phyloP scores from a whole-genome alignment of 768 basidiomycete species.

The Kwoniella newhampshirensis region DNA sequence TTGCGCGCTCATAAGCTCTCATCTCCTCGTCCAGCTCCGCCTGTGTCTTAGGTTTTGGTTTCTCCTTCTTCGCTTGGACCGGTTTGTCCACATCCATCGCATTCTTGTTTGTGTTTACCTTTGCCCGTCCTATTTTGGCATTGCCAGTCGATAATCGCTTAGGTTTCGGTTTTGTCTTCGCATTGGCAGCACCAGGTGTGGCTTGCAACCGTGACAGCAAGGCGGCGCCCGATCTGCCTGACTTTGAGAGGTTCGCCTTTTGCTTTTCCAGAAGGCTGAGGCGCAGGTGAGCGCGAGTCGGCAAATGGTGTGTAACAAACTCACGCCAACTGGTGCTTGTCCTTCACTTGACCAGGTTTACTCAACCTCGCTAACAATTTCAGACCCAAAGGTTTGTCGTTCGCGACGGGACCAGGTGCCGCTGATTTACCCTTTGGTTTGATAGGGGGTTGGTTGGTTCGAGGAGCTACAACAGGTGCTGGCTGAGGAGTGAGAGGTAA shows the following conservation, averaged over 20 bases:
- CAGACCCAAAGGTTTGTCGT: constrained; percentile 35
- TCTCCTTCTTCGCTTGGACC: constrained; percentile 16
- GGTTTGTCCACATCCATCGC: constrained; percentile 40
- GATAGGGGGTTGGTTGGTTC: constrained; percentile 4
- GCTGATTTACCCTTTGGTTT: constrained; percentile 1
- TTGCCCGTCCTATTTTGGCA: constrained; percentile 37
- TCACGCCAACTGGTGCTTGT: constrained; percentile 38
- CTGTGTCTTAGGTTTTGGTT: constrained; percentile 33
- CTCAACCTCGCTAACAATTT: constrained; percentile 32
- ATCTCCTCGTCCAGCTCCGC: constrained; percentile 49
- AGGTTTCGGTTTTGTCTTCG: constrained; percentile 23
- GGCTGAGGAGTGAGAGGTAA: constrained; percentile 15
- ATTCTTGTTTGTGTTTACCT: constrained; percentile 21
- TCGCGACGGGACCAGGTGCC: neutral
- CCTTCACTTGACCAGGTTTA: constrained; percentile 27
- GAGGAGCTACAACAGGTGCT: neutral
- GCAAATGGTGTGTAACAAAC: constrained; percentile 13
- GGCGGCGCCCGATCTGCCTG: constrained; percentile 17
- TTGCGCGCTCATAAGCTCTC: constrained; percentile 34
- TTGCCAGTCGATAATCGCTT: constrained; percentile 1
- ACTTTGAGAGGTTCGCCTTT: constrained; percentile 35
- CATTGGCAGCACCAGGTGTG: constrained; percentile 13
- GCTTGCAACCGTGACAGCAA: constrained; percentile 30
- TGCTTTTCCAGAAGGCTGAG: constrained; percentile 37
- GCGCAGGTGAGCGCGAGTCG: neutral